Base-by-base conservation (phyloP, 805 yeast species). In the Candida easanensis region DNA sequence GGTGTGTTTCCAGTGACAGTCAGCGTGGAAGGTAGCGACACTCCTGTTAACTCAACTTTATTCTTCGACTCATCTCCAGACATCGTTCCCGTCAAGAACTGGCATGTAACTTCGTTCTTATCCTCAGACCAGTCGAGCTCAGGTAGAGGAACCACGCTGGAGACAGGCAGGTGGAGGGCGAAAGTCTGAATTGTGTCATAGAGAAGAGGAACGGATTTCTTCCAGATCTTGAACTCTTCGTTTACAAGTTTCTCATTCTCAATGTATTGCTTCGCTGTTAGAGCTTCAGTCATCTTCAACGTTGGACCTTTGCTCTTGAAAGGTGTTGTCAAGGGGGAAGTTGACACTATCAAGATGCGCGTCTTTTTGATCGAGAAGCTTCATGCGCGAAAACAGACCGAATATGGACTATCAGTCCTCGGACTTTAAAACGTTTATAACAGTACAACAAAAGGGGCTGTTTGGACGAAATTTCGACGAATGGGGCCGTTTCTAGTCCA, bases 171-270 rank as follows among this genome's bases (percentile, higher is more conserved):
- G 15, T 74, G 71, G 32, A 77, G 64, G 4, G 80, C 78, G 44
- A 71, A 74, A 5, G 87, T 77, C 42, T 80, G 80, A 39, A 84
- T 74, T 45, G 79, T 70, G 55, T 80, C 83, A 62, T 88, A 88
- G 46, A 88, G 68, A 51, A 85, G 69, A 3, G 95, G 95, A 13
- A 85, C 82, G 2, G 91, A 77, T 56, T 87, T 86, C 61, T 87
- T 88, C 96, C 96, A 88, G 16, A 71, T 76, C 53, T 79, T 79
- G 69, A 75, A 84, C 64, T 85, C 93, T 62, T 85, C 95, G 54
- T 85, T 85, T 48, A 74, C 70, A 9, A 82, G 63, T 57, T 84
- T 84, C 54, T 81, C 86, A 38, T 71, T 69, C 39, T 71, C 66
- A 52, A 78, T 81, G 54, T 76, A 78, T 46, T 72, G 78, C 34